Evolutionary conservation across 805 yeast genomes (phyloP).

Genomic region (Candida maris): DNA sequence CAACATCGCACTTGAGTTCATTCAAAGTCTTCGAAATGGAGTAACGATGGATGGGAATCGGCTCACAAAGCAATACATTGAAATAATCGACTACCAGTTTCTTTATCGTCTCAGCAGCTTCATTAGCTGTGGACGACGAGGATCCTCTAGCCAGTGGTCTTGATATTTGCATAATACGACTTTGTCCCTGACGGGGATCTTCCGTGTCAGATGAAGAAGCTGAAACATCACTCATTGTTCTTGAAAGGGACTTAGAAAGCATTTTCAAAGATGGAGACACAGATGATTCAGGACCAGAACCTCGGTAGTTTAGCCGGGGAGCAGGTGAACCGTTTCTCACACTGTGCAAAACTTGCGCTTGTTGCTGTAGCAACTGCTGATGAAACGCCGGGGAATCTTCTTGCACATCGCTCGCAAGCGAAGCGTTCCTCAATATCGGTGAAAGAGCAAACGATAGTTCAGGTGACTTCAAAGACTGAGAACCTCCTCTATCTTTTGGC

Average conservation of each 20-base stretch:
- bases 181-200: conserved; percentile 52
- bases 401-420: conserved; percentile 33
- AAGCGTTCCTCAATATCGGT: conserved; percentile 30
- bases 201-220: conserved; percentile 71
- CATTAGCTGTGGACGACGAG: conserved; percentile 23
- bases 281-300: conserved; percentile 5
- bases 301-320: conserved; percentile 12
- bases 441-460: conserved; percentile 21
- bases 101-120: conserved; percentile 15
- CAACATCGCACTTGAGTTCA: conserved; percentile 73
- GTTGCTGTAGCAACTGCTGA: conserved; percentile 4
- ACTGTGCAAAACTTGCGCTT: conserved; percentile 5
- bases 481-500: conserved; percentile 12
- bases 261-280: conserved; percentile 26
- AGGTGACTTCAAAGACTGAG: conserved; percentile 18
- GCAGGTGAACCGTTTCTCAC: conserved; percentile 16
- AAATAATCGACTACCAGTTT: conserved; percentile 29
- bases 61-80: conserved; percentile 80
- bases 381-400: conserved; percentile 28
- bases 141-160: conserved; percentile 29
- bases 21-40: conserved; percentile 62
- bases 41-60: conserved; percentile 77
- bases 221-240: conserved; percentile 31
- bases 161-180: conserved; percentile 51
- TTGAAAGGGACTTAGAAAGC: conserved; percentile 20